Conservation (phyloP, 1,139 yeast species). For the Saccharomyces hybrid region DNA sequence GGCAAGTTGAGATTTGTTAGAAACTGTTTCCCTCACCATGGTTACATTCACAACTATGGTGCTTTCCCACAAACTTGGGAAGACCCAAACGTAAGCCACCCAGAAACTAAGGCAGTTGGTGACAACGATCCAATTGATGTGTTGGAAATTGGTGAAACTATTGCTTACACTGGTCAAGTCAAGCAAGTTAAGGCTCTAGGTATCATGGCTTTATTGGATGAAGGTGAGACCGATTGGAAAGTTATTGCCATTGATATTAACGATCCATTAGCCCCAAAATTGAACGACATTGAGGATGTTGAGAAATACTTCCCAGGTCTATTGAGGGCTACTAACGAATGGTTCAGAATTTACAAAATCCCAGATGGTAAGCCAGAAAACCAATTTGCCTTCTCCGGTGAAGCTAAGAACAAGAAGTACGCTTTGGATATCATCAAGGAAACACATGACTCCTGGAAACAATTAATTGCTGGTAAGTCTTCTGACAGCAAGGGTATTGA, state of each 20-base stretch:
- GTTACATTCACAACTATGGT: conserved; percentile 88
- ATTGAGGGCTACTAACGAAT: conserved; percentile 72
- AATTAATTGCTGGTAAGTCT: conserved; percentile 45
- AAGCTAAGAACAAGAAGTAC: conserved; percentile 63
- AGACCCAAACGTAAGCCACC: conserved; percentile 62
- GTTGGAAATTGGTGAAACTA: conserved; percentile 75
- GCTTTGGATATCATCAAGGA: conserved; percentile 66
- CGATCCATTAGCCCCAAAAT: conserved; percentile 68
- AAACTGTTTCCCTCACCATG: conserved; percentile 85
- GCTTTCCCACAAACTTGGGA: conserved; percentile 97
- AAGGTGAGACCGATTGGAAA: conserved; percentile 94
- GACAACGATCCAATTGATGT: conserved; percentile 91
- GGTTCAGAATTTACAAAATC: conserved; percentile 86
- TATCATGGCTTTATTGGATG: conserved; percentile 79
- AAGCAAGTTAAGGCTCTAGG: conserved; percentile 80
- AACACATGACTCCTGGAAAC: conserved; percentile 67
- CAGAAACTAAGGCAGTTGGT: conserved; percentile 75
- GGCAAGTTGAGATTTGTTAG: conserved; percentile 77
- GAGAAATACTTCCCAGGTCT: conserved; percentile 71
- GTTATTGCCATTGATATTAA: conserved; percentile 65
- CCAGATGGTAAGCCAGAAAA: conserved; percentile 90
- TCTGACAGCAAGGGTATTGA: conserved; percentile 43
- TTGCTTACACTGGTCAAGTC: conserved; percentile 66
- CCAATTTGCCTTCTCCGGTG: conserved; percentile 78
- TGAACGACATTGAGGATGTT: conserved; percentile 71